Evolutionary conservation across 2,329 filamentous ascomycete genomes (phyloP).

Genomic region (Beauveria sp.): DNA sequence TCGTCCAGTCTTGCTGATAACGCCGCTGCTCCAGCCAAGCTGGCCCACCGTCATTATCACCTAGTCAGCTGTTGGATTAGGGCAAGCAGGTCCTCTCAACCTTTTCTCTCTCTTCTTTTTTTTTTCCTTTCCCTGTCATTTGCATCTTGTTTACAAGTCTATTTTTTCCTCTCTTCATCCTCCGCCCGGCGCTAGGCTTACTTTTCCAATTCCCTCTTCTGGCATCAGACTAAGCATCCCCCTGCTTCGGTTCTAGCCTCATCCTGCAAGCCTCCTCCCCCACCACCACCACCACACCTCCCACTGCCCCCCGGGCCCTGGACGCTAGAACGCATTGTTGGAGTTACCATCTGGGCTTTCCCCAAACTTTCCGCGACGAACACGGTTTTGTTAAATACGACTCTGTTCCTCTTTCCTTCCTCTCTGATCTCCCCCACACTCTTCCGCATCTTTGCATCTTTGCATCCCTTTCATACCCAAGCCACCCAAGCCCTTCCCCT

Average conservation of each 20-base stretch:
- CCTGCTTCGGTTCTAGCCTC: constrained; percentile 8
- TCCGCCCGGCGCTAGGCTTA: too few relatives aligned
- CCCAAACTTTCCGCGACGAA: neutral
- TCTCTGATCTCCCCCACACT: constrained; percentile 1
- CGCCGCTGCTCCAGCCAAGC: neutral
- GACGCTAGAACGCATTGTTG: constrained; percentile 5
- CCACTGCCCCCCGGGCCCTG: neutral
- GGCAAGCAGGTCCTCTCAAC: neutral
- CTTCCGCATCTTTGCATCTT: neutral
- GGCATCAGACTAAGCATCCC: neutral
- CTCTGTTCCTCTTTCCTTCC: neutral
- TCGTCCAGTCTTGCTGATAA: constrained; percentile 8
- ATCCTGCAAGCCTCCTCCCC: neutral
- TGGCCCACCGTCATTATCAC: constrained; percentile 4
- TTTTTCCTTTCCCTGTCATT: neutral
- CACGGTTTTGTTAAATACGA: constrained; percentile 2
- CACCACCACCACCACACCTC: neutral
- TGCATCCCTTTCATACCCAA: neutral
- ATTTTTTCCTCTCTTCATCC: neutral
- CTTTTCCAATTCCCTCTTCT: neutral
- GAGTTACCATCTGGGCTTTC: neutral
- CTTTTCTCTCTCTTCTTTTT: neutral
- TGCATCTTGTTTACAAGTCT: neutral
- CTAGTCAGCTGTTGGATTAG: constrained; percentile 5
- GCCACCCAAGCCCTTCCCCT: too few relatives aligned